Evolutionary conservation across 2,329 filamentous ascomycete species (phyloP), one percentile per base, ranked within the genome.

Genomic region (Colletotrichum sp.): DNA sequence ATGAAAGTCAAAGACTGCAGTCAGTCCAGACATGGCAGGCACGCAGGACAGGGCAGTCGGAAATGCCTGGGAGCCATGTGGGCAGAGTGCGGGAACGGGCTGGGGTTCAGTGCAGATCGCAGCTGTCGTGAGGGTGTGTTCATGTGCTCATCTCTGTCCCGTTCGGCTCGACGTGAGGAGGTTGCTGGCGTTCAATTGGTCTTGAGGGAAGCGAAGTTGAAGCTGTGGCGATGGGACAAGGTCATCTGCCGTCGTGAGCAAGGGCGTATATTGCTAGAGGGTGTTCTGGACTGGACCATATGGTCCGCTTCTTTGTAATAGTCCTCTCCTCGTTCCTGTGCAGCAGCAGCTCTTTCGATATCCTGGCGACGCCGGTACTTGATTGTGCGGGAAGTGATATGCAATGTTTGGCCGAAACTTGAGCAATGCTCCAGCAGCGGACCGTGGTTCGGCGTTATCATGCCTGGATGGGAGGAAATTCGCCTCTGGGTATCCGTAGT

Each of bases 41-140:
- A 39, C 36, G 36, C 36, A 55, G 52, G 55, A 69, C 13, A 62
- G 15, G 63, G 55, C 26, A 44, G 65, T 21, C 44, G 66, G 26
- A 64, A 28, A 69, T 73, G 71, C 73, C 57, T 68, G 70, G 65
- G 49, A 36, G 64, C 74, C 74, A 76, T 76, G 70, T 76, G 74
- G 64, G 59, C 59, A 59, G 34, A 21, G 9, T 59, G 24, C 70
- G 64, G 65, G 21, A 74, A 65, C 59, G 52, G 70, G 73, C 57
- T 73, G 21, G 73, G 73, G 34, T 65, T 60, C 59, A 68, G 34
- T 32, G 70, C 73, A 52, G 73, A 76, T 73, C 73, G 36, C 65
- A 24, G 64, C 36, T 68, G 65, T n/a, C 28, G 69, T 55, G 63
- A 72, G 70, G 74, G 69, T 65, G 63, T 73, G 59, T 59, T 68